Evolutionary conservation across 2,329 filamentous ascomycete species (phyloP), one percentile per base, ranked within the genome.

Genomic region (Sporothrix schenckii): DNA sequence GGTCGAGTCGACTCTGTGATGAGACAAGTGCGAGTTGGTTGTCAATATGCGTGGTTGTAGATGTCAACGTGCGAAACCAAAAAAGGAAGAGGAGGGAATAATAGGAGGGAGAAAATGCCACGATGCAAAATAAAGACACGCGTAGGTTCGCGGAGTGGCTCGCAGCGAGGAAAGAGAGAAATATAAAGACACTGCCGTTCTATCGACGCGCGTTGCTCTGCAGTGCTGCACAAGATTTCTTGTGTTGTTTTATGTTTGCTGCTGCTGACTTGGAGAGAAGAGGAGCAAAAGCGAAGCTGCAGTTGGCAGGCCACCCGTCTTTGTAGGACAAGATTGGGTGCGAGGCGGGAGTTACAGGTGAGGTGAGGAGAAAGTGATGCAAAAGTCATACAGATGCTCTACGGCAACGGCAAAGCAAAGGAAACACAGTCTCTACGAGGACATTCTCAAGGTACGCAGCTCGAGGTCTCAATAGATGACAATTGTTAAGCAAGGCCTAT

Each of bases 271-370:
- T 50, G 6, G 4, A n/a, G 54, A 10, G 30, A 13, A 19, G 2
- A 1, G 54, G 4, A 21, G 19, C 14, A 34, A 2, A 49, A 4
- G 41, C n/a, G 19, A 9, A 3, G 47, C 19, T 11, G 30, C 30
- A 14, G 16, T 34, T 34, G 27, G 53, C 21, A 14, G 41, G 27
- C 30, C 7, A 4, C 4, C 34, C 11, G 34, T 61, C 21, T 41
- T 41, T 41, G 61, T 50, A 50, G 24, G 41, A 66, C 44, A 66
- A 34, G 56, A 44, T 13, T 11, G 63, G 63, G 47, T 66, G 47
- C 63, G 27, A 66, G 44, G 47, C 16, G 47, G 44, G 60, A 44
- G 4, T 7, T 7, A 10, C 0, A 44, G 10, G n/a, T 63, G 21
- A 63, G 2, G 10, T 47, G 39, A 63, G 34, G 14, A 9, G 21